A percentile compares a stretch with the other conserved stretches of the same genome.
Conservation (phyloP, 2,329 filamentous ascomycete species). For the Cytospora piceae region DNA sequence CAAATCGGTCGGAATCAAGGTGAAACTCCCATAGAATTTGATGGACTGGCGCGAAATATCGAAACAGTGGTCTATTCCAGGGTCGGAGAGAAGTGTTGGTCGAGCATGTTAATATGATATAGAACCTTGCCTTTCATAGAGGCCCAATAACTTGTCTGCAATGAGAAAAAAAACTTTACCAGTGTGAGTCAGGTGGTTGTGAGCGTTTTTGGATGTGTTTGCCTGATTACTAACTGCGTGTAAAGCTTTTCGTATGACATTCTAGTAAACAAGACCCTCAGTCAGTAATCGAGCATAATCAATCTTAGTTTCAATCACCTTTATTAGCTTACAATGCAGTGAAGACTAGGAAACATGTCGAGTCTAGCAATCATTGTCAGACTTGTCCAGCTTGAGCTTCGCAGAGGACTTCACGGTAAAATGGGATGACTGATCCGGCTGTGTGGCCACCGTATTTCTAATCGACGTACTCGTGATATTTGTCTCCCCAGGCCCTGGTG, state of each 20-base stretch:
- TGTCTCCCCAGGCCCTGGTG: slow-evolving; percentile 18
- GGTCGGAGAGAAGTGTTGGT: neutral
- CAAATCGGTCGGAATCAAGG: slow-evolving; percentile 29
- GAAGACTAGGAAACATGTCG: slow-evolving; percentile 20
- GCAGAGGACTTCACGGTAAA: too few species aligned
- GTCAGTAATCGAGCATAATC: too few species aligned
- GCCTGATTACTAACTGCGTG: slow-evolving; percentile 6
- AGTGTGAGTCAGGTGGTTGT: slow-evolving; percentile 15
- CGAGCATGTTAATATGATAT: neutral
- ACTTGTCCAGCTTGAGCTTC: neutral
- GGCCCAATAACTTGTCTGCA: neutral
- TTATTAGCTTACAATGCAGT: slow-evolving; percentile 16
- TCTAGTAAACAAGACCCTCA: too few species aligned
- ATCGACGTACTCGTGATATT: slow-evolving; percentile 19
- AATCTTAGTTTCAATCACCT: neutral
- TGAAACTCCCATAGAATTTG: slow-evolving; percentile 29
- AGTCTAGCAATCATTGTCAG: slow-evolving; percentile 3
- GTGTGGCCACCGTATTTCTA: slow-evolving; percentile 17
- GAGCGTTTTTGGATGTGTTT: neutral
- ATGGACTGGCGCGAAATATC: slow-evolving; percentile 26
- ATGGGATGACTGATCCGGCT: neutral
- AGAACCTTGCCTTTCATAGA: neutral
- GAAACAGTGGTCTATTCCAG: slow-evolving; percentile 30
- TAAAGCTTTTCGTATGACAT: slow-evolving; percentile 10
- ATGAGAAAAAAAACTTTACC: neutral